Conservation (phyloP, 1,284 basidiomycete species). For the Pseudozyma pruni region DNA sequence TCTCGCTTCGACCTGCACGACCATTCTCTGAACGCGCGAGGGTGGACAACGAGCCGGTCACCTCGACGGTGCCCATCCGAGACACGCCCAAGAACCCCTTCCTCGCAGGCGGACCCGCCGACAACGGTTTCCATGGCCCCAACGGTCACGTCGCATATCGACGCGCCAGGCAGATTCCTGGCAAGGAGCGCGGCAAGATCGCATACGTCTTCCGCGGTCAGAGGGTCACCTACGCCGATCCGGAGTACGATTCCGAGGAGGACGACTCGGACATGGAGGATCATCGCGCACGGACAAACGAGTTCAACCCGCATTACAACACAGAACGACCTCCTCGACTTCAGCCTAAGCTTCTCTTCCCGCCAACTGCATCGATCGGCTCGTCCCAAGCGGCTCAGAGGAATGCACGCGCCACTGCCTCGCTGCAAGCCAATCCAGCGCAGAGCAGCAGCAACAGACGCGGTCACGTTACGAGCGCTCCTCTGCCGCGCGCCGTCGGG, state of each 20-base stretch:
- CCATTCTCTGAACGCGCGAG: constrained; percentile 20
- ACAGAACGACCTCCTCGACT: constrained; percentile 30
- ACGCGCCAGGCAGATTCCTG: constrained; percentile 36
- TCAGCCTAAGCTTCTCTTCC: constrained; percentile 47
- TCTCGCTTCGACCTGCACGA: constrained; percentile 20
- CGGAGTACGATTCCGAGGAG: constrained; percentile 53
- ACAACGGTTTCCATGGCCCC: constrained; percentile 56
- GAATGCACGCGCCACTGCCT: background rate
- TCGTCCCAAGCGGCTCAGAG: background rate
- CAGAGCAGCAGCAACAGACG: background rate
- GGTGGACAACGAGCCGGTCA: constrained; percentile 28
- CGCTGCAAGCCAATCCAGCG: background rate
- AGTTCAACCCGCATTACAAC: constrained; percentile 32
- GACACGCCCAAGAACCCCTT: constrained; percentile 64
- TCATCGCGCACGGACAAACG: constrained; percentile 15
- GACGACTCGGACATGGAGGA: constrained; percentile 36
- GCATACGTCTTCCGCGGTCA: constrained; percentile 60
- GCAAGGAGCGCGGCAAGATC: constrained; percentile 47
- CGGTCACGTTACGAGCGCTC: background rate
- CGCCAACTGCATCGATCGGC: constrained; percentile 7
- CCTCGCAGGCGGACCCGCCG: constrained; percentile 63
- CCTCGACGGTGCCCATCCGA: constrained; percentile 35
- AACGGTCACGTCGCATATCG: constrained; percentile 27
- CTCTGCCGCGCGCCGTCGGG: constrained; percentile 8
- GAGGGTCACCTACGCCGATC: constrained; percentile 52